Conservation (phyloP, 768 basidiomycete genomes). For the Pleurotus djamor region DNA sequence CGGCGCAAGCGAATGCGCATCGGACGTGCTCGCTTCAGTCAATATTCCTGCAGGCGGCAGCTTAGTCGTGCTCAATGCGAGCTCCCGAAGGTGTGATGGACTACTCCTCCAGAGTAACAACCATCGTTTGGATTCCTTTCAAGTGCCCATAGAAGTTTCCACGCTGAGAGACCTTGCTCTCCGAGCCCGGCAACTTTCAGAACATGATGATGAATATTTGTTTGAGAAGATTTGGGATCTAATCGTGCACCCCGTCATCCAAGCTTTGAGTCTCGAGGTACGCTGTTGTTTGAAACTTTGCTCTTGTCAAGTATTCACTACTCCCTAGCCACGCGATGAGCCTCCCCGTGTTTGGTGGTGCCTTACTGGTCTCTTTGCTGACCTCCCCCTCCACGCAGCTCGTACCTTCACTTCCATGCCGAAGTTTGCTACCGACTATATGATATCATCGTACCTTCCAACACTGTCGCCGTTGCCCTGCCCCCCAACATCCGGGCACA, state of each 20-base stretch:
- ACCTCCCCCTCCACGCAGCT: conserved; percentile 15
- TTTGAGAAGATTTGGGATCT: not conserved
- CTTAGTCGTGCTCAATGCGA: conserved; percentile 6
- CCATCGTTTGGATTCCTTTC: not conserved
- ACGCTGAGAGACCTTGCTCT: not conserved
- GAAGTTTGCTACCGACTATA: conserved; percentile 5
- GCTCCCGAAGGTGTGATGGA: conserved; percentile 6
- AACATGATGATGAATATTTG: not conserved
- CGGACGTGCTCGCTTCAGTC: no score
- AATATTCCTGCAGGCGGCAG: no score
- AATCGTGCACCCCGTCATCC: conserved; percentile 1
- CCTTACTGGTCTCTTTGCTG: conserved; percentile 3
- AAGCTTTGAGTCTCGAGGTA: not conserved
- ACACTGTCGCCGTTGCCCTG: not conserved
- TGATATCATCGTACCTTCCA: conserved; percentile 16
- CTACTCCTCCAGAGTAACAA: conserved; percentile 3
- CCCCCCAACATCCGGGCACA: not conserved
- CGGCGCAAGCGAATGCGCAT: no score
- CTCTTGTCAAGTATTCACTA: not conserved
- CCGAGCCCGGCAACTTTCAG: not conserved
- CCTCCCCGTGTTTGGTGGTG: conserved; percentile 12
- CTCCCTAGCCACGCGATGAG: not conserved
- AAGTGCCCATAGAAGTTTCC: not conserved
- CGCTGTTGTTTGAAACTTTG: not conserved
- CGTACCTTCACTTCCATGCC: conserved; percentile 11